Percentiles rank a stretch among this genome's conserved stretches.
phyloP scores from a whole-genome alignment of 352 stramenopile species.

The Phytophthora hibernalis region DNA sequence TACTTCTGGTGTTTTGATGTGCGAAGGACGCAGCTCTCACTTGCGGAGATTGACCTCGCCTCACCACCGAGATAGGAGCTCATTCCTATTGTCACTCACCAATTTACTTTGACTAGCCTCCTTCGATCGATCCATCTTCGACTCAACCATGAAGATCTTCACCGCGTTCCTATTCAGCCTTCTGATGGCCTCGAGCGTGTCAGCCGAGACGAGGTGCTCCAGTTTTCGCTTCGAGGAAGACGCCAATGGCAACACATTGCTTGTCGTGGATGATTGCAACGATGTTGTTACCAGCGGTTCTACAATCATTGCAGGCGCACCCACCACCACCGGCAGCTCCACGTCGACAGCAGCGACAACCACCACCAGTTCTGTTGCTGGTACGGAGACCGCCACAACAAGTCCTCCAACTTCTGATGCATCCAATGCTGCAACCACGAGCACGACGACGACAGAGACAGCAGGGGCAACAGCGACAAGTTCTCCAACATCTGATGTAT shows the following conservation, averaged over 20 bases:
- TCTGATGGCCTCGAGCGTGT: conserved; percentile 8
- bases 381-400: background rate
- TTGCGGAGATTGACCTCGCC: background rate
- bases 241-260: conserved; percentile 15
- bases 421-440: conserved; percentile 2
- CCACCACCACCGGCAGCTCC: conserved; percentile 1
- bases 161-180: conserved; percentile 18
- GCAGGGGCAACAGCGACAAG: background rate
- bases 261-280: conserved; percentile 30
- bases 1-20: conserved; percentile 10
- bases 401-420: background rate
- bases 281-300: conserved; percentile 19
- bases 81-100: conserved; percentile 12
- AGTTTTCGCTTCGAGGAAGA: conserved; percentile 30
- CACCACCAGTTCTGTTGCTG: background rate
- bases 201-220: conserved; percentile 24
- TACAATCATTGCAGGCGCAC: conserved; percentile 12
- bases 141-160: conserved; percentile 22
- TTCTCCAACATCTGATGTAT: background rate
- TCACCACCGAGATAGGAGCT: conserved; percentile 2
- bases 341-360: background rate
- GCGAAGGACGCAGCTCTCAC: background rate
- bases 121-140: background rate
- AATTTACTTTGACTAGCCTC: conserved; percentile 23
- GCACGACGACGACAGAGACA: background rate